Base-by-base conservation (phyloP, 2,329 filamentous ascomycete species). In the Sarocladium brachiariae region DNA sequence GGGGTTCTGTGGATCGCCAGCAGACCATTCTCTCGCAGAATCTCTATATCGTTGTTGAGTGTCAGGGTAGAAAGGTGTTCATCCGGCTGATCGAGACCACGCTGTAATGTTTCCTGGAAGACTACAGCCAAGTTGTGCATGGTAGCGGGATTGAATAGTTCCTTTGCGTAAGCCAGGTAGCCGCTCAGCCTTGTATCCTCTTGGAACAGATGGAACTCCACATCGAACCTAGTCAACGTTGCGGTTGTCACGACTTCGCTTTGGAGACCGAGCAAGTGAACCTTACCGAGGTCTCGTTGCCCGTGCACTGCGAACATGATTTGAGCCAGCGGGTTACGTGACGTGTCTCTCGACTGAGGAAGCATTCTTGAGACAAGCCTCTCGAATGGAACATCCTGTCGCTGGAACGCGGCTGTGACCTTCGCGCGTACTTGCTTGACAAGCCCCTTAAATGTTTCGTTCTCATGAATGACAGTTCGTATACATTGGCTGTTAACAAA, bases 191-290 rank as follows among this genome's bases (percentile, higher is more conserved):
- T 16, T 2, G 39, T 2, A 1, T 47, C 33, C 30, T 58, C 51
- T 8, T 59, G 51, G 25, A 50, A 56, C 31, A 61, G 34, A 23
- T 59, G 58, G 19, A 61, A 56, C 23, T 62, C 60, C 1, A 62
- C 37, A 27, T 62, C 57, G 19, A 60, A 59, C 21, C 54, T 21
- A 2, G 55, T 50, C 0, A 51, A 52, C 1, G 31, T 11, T 18
- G 35, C 2, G 4, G 39, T 25, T 0, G 19, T 19, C 23, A 58
- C 39, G 1, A 18, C 7, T 14, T 57, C 50, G 0, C 47, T 51
- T 11, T 55, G 41, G 4, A 58, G 8, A 1, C 46, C 55, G 9
- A 58, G 53, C 0, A 59, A 11, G 30, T n/a, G 8, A 9, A 52
- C 31, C 11, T 50, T 16, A 10, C 43, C 45, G 11, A 53, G 53